Evolutionary conservation across 176 grass and related monocot species (phyloP).

Genomic region (Oryza coarctata): DNA sequence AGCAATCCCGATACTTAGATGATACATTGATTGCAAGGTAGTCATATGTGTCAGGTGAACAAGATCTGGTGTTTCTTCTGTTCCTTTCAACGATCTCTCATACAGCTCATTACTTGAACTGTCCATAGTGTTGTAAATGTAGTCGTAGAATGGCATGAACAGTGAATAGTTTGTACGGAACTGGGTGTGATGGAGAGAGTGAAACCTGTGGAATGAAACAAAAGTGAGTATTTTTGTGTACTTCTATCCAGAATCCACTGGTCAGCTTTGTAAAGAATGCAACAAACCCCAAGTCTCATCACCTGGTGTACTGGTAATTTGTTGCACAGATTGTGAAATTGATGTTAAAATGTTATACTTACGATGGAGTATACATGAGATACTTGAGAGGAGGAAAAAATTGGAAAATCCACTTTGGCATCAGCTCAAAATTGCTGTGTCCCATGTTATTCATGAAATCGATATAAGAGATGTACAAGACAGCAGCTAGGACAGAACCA

Average conservation of each 20-base stretch:
- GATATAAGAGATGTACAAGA: conserved; percentile 59
- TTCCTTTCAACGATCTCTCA: conserved; percentile 60
- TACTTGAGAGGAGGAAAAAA: conserved; percentile 87
- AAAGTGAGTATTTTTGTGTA: not conserved
- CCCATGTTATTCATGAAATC: conserved; percentile 99
- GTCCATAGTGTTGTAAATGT: conserved; percentile 78
- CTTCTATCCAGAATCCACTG: not conserved
- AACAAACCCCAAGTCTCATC: conserved; percentile 9
- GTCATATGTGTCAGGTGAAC: conserved; percentile 88
- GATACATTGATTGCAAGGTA: conserved; percentile 58
- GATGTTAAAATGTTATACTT: conserved; percentile 45
- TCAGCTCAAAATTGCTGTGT: conserved; percentile 87
- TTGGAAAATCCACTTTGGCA: conserved; percentile 71
- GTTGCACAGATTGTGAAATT: conserved; percentile 23
- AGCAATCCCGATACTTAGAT: conserved; percentile 77
- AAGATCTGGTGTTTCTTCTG: conserved; percentile 62
- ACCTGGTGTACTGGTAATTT: not conserved
- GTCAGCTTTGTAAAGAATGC: conserved; percentile 6
- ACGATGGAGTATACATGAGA: conserved; percentile 97
- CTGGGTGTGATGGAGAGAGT: conserved; percentile 92
- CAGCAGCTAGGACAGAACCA: conserved; percentile 21
- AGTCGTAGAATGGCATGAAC: conserved; percentile 97
- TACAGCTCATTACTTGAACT: conserved; percentile 70
- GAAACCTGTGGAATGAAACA: conserved; percentile 54
- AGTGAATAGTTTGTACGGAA: conserved; percentile 88